These are phyloP conservation scores for Vaccinium macrocarpon DNA, from an alignment of 148 eudicot species.

Conservation along the genomic window DNA sequence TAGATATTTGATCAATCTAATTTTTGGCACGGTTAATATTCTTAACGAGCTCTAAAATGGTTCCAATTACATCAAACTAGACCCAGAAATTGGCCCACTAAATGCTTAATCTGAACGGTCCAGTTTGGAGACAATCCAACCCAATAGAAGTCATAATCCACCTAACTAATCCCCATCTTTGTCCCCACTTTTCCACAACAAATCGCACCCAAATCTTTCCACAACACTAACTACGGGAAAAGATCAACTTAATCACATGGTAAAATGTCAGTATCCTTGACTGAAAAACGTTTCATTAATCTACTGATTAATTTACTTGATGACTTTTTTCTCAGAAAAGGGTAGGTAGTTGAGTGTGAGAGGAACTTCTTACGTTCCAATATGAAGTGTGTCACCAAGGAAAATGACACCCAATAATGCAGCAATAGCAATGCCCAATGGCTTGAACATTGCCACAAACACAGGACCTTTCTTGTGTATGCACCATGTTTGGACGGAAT, in stretches of 20 bases:
- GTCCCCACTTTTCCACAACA: neutral
- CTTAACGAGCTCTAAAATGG: neutral
- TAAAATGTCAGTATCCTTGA: neutral
- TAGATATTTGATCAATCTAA: neutral
- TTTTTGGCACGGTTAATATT: neutral
- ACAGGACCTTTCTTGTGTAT: conserved; percentile 47
- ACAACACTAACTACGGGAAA: neutral
- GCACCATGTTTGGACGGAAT: conserved; percentile 39
- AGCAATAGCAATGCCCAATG: conserved; percentile 45
- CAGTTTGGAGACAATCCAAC: neutral
- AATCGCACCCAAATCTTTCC: neutral
- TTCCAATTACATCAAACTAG: neutral
- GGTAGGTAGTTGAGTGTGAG: neutral
- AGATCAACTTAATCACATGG: neutral
- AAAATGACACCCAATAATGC: conserved; percentile 37
- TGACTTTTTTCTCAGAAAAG: neutral
- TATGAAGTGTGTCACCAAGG: conserved; percentile 35
- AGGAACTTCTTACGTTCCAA: conserved; percentile 28
- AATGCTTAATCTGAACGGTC: neutral
- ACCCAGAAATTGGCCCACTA: neutral
- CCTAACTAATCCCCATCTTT: neutral
- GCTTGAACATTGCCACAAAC: conserved; percentile 53
- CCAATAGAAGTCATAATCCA: neutral
- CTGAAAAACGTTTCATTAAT: neutral
- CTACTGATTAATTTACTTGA: neutral